A percentile compares a stretch with the other conserved stretches of the same genome.
phyloP scores from a whole-genome alignment of 2,329 filamentous ascomycete genomes.

The Metarhizium guizhouense region DNA sequence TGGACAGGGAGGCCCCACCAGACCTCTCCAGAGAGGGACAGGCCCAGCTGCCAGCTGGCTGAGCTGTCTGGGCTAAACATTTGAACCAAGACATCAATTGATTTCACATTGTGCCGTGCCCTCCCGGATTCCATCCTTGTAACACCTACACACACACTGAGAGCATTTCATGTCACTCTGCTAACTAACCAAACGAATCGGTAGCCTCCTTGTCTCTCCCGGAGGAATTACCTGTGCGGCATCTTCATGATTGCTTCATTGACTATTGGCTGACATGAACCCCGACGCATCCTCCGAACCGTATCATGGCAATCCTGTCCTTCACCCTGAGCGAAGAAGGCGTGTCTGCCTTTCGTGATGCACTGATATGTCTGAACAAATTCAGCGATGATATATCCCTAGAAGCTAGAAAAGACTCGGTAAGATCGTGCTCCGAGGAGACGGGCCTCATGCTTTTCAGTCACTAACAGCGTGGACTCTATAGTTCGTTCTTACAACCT shows the following conservation, averaged over 20 bases:
- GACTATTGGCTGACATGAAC: neutral
- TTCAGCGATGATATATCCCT: constrained; percentile 74
- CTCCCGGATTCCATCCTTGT: neutral
- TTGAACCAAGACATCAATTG: no score
- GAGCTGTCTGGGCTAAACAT: no score
- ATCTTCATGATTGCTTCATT: neutral
- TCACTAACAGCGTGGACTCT: neutral
- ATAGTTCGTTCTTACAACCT: constrained; percentile 62
- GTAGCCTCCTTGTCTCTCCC: neutral
- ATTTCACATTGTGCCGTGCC: no score
- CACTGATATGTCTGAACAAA: constrained; percentile 64
- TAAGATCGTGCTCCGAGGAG: constrained; percentile 20
- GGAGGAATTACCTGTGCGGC: neutral
- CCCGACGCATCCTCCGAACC: neutral
- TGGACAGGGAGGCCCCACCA: no score
- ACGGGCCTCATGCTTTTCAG: neutral
- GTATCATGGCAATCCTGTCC: constrained; percentile 51
- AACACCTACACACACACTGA: neutral
- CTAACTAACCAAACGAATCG: neutral
- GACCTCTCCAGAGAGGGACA: no score
- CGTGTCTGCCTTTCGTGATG: constrained; percentile 61
- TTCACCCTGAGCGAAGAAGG: constrained; percentile 70
- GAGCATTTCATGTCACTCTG: neutral
- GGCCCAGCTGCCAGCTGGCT: no score
- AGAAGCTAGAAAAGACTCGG: constrained; percentile 61